Percentiles rank a stretch among this genome's conserved stretches.
Conservation (phyloP, 2,329 filamentous ascomycete species). For the Aspergillus ochraceoroseus region DNA sequence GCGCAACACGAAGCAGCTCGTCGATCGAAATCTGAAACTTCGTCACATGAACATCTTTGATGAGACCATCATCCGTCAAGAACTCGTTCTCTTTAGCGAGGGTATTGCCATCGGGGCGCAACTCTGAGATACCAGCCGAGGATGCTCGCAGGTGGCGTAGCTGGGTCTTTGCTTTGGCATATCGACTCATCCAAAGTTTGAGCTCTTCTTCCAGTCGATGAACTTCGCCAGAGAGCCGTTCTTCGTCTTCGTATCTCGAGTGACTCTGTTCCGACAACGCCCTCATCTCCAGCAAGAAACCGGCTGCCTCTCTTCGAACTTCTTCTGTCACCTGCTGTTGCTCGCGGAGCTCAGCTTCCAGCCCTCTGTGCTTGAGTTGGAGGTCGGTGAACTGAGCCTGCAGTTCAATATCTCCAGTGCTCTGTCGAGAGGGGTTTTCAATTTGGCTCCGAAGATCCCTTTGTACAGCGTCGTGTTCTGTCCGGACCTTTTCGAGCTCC, state of each 20-base stretch:
- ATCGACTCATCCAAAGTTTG: conserved; percentile 84
- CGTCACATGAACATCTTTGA: conserved; percentile 89
- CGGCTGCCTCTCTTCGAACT: conserved; percentile 75
- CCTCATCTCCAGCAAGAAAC: conserved; percentile 85
- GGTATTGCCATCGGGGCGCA: conserved; percentile 38
- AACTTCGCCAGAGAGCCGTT: conserved; percentile 69
- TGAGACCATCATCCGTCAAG: conserved; percentile 65
- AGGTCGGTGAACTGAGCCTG: conserved; percentile 55
- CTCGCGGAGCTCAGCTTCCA: conserved; percentile 61
- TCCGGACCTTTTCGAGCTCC: conserved; percentile 69
- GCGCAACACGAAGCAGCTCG: conserved; percentile 74
- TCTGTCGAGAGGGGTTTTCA: conserved; percentile 37
- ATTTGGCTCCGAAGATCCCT: conserved; percentile 61
- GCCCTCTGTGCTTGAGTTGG: conserved; percentile 60
- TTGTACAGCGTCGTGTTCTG: conserved; percentile 61
- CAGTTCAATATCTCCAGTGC: conserved; percentile 50
- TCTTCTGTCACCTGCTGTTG: conserved; percentile 82
- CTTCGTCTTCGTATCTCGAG: conserved; percentile 73
- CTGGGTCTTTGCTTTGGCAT: conserved; percentile 82
- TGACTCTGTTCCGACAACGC: conserved; percentile 74
- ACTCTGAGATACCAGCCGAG: conserved; percentile 63
- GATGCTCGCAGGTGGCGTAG: conserved; percentile 74
- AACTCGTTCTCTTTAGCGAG: conserved; percentile 68
- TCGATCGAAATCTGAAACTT: conserved; percentile 94
- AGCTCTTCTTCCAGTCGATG: conserved; percentile 75